Evolutionary conservation across 2,329 filamentous ascomycete species (phyloP).

Genomic region (Coniochaeta pulveracea): DNA sequence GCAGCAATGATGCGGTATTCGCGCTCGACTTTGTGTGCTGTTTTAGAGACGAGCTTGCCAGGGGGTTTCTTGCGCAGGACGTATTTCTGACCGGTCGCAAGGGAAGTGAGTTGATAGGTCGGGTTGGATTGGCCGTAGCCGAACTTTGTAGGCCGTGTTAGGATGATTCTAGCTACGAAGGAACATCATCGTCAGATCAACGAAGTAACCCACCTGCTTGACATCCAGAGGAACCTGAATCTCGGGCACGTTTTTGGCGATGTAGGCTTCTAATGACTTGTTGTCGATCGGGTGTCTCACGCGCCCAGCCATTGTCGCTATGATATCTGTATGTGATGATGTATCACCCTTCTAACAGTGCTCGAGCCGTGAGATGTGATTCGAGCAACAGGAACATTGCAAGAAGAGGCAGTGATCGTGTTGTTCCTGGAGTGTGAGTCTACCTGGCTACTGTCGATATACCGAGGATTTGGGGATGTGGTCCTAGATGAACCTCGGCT

Average conservation of each 20-base stretch:
- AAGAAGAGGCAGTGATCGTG: too few relatives aligned
- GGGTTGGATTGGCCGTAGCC: conserved; percentile 96
- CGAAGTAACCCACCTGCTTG: conserved; percentile 62
- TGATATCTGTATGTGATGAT: too few relatives aligned
- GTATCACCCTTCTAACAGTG: too few relatives aligned
- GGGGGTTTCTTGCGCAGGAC: conserved; percentile 97
- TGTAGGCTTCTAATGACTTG: conserved; percentile 65
- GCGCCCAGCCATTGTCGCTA: conserved; percentile 61
- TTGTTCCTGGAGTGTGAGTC: too few relatives aligned
- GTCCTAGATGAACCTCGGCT: too few relatives aligned
- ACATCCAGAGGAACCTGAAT: conserved; percentile 76
- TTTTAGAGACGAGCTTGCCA: conserved; percentile 84
- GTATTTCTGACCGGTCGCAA: conserved; percentile 54
- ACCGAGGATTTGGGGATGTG: too few relatives aligned
- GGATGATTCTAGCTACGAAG: too few relatives aligned
- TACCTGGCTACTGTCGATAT: too few relatives aligned
- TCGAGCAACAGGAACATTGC: too few relatives aligned
- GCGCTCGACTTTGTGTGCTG: conserved; percentile 91
- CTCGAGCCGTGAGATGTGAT: too few relatives aligned
- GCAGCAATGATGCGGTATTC: conserved; percentile 88
- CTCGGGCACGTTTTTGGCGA: conserved; percentile 66
- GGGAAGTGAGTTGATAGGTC: conserved; percentile 78
- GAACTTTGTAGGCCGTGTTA: conserved; percentile 50
- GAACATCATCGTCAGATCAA: too few relatives aligned
- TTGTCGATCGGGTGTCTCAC: conserved; percentile 88